Conservation (phyloP, 768 basidiomycete species). For the Suillus luteus region DNA sequence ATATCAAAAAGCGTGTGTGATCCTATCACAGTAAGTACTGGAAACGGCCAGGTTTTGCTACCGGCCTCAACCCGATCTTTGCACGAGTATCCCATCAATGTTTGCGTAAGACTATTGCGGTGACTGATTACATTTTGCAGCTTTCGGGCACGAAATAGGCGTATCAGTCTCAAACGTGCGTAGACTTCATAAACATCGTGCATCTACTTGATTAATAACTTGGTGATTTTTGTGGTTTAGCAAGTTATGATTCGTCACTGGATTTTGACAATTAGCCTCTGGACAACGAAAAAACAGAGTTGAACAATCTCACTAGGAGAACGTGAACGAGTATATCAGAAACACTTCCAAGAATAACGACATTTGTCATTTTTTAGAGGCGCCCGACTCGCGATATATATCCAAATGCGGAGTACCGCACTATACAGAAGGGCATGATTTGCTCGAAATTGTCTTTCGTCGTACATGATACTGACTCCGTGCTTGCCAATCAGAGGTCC, state of each 20-base stretch:
- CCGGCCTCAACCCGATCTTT: neutral
- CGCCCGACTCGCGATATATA: neutral
- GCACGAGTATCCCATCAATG: neutral
- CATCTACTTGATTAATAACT: neutral
- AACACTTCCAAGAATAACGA: neutral
- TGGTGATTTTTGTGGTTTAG: neutral
- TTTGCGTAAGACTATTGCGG: neutral
- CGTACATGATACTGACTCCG: neutral
- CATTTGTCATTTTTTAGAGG: neutral
- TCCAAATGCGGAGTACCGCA: neutral
- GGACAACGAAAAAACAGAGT: neutral
- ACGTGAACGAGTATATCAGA: neutral
- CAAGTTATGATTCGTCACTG: neutral
- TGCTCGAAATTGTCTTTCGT: neutral
- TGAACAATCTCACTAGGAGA: neutral
- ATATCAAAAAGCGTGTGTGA: slow-evolving; percentile 5
- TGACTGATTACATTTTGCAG: neutral
- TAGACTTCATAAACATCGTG: neutral
- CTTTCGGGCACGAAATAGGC: neutral
- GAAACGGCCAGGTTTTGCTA: neutral
- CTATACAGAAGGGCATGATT: neutral
- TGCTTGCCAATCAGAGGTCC: neutral
- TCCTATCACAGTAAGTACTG: neutral
- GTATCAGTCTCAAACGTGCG: neutral
- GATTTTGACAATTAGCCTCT: neutral